phyloP scores from a whole-genome alignment of 148 eudicot genomes.

The Spergularia marina region DNA sequence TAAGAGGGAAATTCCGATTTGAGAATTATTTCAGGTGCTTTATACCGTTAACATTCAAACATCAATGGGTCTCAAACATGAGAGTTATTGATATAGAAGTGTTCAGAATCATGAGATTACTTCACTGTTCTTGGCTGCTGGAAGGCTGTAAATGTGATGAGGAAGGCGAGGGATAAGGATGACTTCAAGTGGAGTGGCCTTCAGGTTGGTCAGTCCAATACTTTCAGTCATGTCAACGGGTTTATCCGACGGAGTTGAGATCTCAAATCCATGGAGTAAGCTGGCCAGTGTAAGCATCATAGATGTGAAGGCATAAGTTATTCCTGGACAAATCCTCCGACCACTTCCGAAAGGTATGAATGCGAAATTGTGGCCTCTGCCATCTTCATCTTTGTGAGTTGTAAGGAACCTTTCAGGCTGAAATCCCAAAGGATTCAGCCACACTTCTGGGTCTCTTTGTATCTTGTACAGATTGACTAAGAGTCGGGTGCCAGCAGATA shows the following conservation, averaged over 20 bases:
- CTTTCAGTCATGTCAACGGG: constrained; percentile 37
- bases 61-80: too few species aligned
- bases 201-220: constrained; percentile 28
- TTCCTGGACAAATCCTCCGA: constrained; percentile 36
- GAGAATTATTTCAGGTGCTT: too few species aligned
- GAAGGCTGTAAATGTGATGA: neutral
- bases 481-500: constrained; percentile 32
- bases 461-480: constrained; percentile 35
- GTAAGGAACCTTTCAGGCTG: constrained; percentile 37
- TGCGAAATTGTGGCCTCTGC: constrained; percentile 24
- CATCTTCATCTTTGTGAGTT: constrained; percentile 11
- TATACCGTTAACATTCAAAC: too few species aligned
- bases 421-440: constrained; percentile 31
- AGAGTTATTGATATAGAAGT: too few species aligned
- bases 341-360: constrained; percentile 37
- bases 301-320: constrained; percentile 20
- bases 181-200: constrained; percentile 8
- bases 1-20: too few species aligned
- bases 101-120: too few species aligned
- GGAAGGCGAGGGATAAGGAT: constrained; percentile 18
- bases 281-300: constrained; percentile 27
- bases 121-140: too few species aligned
- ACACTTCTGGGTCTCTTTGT: constrained; percentile 36
- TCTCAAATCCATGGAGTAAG: constrained; percentile 26
- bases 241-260: neutral